These are phyloP conservation scores for Tanacetum coccineum DNA, from an alignment of 129 eudicot genomes.

Conservation along the genomic window DNA sequence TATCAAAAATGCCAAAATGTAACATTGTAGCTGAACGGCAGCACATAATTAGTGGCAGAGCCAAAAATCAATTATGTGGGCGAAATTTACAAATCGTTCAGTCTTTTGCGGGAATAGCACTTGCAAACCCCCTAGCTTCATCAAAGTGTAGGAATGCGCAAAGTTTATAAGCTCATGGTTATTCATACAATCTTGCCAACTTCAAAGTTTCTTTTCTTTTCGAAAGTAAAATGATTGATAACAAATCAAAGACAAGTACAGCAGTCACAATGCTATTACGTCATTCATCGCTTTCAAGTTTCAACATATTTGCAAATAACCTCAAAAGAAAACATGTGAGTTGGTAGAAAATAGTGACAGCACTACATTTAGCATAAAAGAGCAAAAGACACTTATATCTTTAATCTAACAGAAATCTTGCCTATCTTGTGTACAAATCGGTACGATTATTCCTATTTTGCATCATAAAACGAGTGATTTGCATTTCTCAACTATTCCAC, in stretches of 20 bases:
- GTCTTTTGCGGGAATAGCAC: neutral
- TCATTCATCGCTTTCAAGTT: neutral
- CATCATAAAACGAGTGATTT: neutral
- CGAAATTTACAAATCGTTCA: neutral
- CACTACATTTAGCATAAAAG: neutral
- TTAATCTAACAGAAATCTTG: neutral
- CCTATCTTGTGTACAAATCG: neutral
- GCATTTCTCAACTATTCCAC: neutral
- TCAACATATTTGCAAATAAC: neutral
- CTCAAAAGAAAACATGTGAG: neutral
- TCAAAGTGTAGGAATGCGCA: neutral
- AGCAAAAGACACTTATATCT: neutral
- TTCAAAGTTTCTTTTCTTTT: neutral
- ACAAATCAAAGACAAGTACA: neutral
- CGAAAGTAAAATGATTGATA: neutral
- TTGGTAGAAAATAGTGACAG: neutral
- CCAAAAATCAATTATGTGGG: too few species aligned
- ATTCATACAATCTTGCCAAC: neutral
- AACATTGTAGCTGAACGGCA: neutral
- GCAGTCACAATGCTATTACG: neutral
- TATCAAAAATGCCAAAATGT: conserved; percentile 1
- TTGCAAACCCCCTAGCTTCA: conserved; percentile 1
- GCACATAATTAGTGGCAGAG: neutral
- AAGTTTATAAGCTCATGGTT: neutral
- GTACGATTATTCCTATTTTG: neutral